Base-by-base conservation (phyloP, 75 land plant genomes). In the Larix kaempferi region DNA sequence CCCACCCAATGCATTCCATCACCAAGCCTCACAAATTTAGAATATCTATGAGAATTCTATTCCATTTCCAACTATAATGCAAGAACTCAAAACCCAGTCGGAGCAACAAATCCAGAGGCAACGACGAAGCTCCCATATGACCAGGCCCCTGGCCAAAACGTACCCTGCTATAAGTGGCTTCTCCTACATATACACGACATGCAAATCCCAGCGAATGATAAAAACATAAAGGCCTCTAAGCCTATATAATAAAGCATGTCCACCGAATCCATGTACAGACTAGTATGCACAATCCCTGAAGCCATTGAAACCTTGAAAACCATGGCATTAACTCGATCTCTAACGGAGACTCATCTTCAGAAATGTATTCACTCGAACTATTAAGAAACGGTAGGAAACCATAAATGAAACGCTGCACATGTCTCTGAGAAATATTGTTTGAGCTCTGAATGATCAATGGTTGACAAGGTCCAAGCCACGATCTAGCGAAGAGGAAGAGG, bases 181-280 rank as follows among this genome's bases (percentile, higher is more conserved):
- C 61, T 72, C 22, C 86, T 41, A 59, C 89, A 84, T 17, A 88
- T 78, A 74, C 89, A 88, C 23, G 89, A 77, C 17, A 16, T 13
- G 59, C 89, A 88, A 23, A 79, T 84, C 3, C 89, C 89, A 1
- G 86, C 84, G 19, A 86, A 83, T 3, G 33, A 69, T 4, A 81
- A 82, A 5, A 56, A 60, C 19, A 66, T 41, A 4, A 85, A 54
- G 61, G 86, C 86, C 4, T 88, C 84, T 23, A 88, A 22, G 37
- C 89, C 86, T 7, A 84, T 88, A 62, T 88, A 88, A 61, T 78
- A 88, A 57, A 86, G 89, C 17, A 88, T 35, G 22, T 81, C 69
- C 22, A 88, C 12, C 2, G 82, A 78, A 58, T 88, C 89, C 76
- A 88, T 54, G 29, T 84, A 78, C 26, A 88, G 26, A 29, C 78